These are phyloP conservation scores for Neopestalotiopsis sp. DNA, from an alignment of 2,329 filamentous ascomycete genomes.

Conservation along the genomic window DNA sequence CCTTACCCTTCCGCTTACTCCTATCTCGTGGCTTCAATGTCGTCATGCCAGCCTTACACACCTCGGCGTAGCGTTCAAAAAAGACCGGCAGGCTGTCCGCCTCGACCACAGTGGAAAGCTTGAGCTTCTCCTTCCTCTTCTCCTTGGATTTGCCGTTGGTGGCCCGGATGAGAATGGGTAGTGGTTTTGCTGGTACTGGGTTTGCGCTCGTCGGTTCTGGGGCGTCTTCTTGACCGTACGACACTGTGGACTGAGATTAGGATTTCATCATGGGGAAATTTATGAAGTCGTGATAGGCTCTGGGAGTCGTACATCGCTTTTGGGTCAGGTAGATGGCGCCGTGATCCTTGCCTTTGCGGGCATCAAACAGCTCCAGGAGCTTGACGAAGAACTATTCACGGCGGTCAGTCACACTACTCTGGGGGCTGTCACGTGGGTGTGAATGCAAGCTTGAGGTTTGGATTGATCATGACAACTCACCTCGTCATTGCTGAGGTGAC, in stretches of 20 bases:
- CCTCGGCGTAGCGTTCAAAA: conserved; percentile 84
- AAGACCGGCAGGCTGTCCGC: conserved; percentile 79
- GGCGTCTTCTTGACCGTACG: conserved; percentile 46
- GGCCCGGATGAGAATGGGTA: conserved; percentile 81
- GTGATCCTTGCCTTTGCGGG: conserved; percentile 71
- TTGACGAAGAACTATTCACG: conserved; percentile 71
- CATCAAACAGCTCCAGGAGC: conserved; percentile 70
- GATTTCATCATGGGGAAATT: background rate
- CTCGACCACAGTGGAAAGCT: conserved; percentile 83
- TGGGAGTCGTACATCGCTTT: conserved; percentile 66
- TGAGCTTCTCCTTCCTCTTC: conserved; percentile 66
- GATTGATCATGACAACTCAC: conserved; percentile 39
- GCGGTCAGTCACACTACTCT: background rate
- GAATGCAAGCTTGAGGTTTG: no score
- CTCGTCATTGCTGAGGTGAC: conserved; percentile 66
- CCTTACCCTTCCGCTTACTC: conserved; percentile 83
- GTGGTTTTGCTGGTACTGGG: conserved; percentile 62
- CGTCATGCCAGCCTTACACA: conserved; percentile 88
- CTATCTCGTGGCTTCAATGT: conserved; percentile 91
- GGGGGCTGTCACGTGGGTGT: no score
- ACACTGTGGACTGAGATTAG: conserved; percentile 39
- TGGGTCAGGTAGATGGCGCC: conserved; percentile 78
- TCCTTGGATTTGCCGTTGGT: conserved; percentile 76
- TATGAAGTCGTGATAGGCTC: background rate
- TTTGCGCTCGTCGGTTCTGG: conserved; percentile 49